Evolutionary conservation across 163 green algal species (phyloP), one percentile per base, ranked within the genome.

Genomic region (Volvox carteri): DNA sequence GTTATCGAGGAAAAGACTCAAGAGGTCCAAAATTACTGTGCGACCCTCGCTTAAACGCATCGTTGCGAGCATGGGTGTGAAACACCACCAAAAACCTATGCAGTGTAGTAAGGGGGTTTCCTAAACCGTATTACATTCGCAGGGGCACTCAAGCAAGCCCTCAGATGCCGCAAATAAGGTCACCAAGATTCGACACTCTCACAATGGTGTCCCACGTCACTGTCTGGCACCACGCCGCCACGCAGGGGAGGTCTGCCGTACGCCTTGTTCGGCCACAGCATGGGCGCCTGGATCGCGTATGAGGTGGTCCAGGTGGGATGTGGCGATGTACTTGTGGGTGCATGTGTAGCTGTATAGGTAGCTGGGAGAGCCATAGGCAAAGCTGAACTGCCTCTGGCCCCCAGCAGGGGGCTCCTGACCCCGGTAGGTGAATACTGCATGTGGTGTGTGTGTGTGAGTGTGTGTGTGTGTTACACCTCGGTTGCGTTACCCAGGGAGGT

Each of bases 241-340:
- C 70, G 56, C 54, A 88, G 39, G 48, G 41, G n/a, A 37, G 60
- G 30, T 12, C 48, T 78, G 79, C 86, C 93, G 9, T 97, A 92
- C 84, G 93, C 86, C 0, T 48, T 96, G 23, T 94, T 97, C 41
- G 94, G 94, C 19, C 94, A 96, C 93, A 95, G 90, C 92, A 92
- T 96, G 90, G 94, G 94, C 4, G 93, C 90, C 2, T 96, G 94
- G 94, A 85, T 96, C 23, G 94, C 87, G 4, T 96, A 92, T 58
- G 90, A 93, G 56, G 76, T 94, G 25, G 75, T 90, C 18, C 88
- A 93, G 73, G 94, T 92, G 52, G 28, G 92, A 35, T 25, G n/a
- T n/a, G n/a, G n/a, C n/a, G n/a, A n/a, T n/a, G n/a, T n/a, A n/a
- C n/a, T n/a, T n/a, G n/a, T n/a, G n/a, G n/a, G n/a, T n/a, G n/a